A percentile compares a stretch with the other conserved stretches of the same genome.
Evolutionary conservation across 2,329 filamentous ascomycete genomes (phyloP).

Genomic region (Pyrenophora teres): DNA sequence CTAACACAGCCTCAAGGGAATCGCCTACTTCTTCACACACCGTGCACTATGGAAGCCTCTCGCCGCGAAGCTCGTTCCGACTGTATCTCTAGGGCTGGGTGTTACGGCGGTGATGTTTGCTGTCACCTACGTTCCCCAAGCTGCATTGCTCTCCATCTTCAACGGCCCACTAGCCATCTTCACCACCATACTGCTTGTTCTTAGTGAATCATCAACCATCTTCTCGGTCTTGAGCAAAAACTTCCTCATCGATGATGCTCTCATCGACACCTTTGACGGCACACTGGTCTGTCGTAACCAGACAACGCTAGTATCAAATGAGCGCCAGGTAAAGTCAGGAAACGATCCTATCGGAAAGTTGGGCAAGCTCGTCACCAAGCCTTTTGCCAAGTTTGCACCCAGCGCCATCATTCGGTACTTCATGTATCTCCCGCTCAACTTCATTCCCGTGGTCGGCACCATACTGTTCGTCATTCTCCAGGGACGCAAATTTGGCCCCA

Average conservation of each 20-base stretch:
- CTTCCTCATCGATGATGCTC: conserved; percentile 78
- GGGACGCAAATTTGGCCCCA: conserved; percentile 58
- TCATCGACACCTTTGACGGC: conserved; percentile 89
- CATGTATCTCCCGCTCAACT: conserved; percentile 88
- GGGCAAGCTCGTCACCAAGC: conserved; percentile 61
- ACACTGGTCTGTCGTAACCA: conserved; percentile 60
- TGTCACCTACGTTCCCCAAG: conserved; percentile 84
- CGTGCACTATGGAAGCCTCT: conserved; percentile 64
- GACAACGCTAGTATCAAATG: conserved; percentile 69
- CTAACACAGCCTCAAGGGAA: conserved; percentile 54
- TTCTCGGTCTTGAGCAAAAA: conserved; percentile 64
- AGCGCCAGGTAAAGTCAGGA: conserved; percentile 69
- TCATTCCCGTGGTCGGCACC: conserved; percentile 88
- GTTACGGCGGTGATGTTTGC: conserved; percentile 83
- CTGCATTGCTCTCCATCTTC: conserved; percentile 79
- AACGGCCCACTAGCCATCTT: conserved; percentile 82
- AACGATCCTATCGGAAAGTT: conserved; percentile 60
- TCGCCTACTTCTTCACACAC: conserved; percentile 64
- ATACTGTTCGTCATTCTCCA: conserved; percentile 79
- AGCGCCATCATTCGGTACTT: conserved; percentile 74
- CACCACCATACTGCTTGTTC: conserved; percentile 70
- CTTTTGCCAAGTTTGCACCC: conserved; percentile 59
- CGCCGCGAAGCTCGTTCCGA: conserved; percentile 61
- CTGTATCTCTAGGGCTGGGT: conserved; percentile 70
- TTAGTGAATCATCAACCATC: conserved; percentile 56